A percentile compares a stretch with the other conserved stretches of the same genome.
Evolutionary conservation across 2,329 filamentous ascomycete species (phyloP).

Genomic region (Chaetomium strumarium): DNA sequence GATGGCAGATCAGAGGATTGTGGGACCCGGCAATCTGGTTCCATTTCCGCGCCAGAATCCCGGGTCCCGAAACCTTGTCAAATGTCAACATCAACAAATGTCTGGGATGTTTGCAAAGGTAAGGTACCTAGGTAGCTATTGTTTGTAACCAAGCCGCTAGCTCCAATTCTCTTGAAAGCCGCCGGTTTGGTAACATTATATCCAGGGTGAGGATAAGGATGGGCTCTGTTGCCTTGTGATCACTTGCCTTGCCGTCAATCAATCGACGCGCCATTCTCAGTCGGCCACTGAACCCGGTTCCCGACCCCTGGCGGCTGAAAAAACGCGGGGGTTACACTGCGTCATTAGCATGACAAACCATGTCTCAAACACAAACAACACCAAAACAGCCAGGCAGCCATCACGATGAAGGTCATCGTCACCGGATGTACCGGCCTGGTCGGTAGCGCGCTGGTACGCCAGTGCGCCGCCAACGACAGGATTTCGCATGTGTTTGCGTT

Average conservation of each 20-base stretch:
- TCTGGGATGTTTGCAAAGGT: no score
- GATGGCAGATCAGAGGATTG: not conserved
- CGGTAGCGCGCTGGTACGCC: slow-evolving; percentile 44
- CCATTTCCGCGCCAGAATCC: not conserved
- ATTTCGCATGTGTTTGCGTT: slow-evolving; percentile 49
- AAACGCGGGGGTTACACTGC: slow-evolving; percentile 1
- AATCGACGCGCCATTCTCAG: no score
- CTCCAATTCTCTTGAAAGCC: no score
- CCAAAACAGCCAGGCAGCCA: not conserved
- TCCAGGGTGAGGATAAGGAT: no score
- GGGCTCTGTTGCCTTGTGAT: not conserved
- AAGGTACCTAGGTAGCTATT: no score
- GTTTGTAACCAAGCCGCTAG: no score
- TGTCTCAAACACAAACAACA: not conserved
- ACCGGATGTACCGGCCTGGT: slow-evolving; percentile 54
- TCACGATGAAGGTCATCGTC: slow-evolving; percentile 53
- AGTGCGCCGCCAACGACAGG: slow-evolving; percentile 42
- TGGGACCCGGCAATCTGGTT: not conserved
- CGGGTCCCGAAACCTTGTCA: no score
- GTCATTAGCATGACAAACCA: not conserved
- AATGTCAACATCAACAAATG: no score
- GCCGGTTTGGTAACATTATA: no score
- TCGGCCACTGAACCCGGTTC: not conserved
- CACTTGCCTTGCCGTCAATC: no score
- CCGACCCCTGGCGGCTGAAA: not conserved